Evolutionary conservation across 2,329 filamentous ascomycete genomes (phyloP), one percentile per base, ranked within the genome.

Genomic region (Pestalotiopsis sp.): DNA sequence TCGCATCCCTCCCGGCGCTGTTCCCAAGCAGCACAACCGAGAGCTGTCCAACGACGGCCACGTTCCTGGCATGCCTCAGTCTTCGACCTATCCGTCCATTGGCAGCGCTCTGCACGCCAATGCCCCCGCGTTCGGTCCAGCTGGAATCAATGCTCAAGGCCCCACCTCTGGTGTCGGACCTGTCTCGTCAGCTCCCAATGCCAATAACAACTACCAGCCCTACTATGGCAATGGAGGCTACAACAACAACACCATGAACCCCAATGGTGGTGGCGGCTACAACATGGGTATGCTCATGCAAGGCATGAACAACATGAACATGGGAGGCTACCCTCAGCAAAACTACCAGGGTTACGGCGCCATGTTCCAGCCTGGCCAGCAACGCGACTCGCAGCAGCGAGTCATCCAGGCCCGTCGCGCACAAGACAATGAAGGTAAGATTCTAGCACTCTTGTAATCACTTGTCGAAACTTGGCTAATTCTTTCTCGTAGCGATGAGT

Each of bases 21-120:
- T 92, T 66, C 86, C 86, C 68, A 88, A 89, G 74, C 91, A 92
- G 71, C 92, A 94, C 77, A 92, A 86, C 78, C 91, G 93, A 69
- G 92, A 95, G 77, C 82, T 94, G 31, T 90, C 90, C 12, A 81
- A 80, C 52, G 86, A 88, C 11, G 57, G 63, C 68, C 82, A 76
- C 72, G 36, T 67, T 52, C 80, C 80, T 66, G 76, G 76, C 61
- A 77, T 78, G 38, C 79, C 75, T 57, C 83, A 85, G 72, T 71
- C 78, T 36, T 79, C 77, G 74, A 83, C 81, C 67, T 91, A 86
- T 74, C 89, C 86, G 68, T 88, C 88, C 0, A 86, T 92, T 69
- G 87, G 91, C 69, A 93, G 94, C 61, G 89, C 89, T 61, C 85
- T 98, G 49, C 95, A 98, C 75, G 92, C 91, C 61, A 95, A 87